Conservation (phyloP, 306 rosid genomes). For the Medicago arabica region DNA sequence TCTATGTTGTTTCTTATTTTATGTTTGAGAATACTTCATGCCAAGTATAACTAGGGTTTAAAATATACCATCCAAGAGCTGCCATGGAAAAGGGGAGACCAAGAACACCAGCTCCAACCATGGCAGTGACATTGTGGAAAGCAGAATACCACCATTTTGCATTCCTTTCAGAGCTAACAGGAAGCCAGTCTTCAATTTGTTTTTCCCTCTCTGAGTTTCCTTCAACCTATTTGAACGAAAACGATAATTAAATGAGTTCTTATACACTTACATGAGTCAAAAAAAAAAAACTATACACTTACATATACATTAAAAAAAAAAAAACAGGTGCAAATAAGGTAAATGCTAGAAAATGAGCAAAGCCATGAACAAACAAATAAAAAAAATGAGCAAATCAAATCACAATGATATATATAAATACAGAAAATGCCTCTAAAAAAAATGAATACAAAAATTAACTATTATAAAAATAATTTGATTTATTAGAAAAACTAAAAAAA, state of each 20-base stretch:
- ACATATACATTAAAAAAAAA: too few relatives aligned
- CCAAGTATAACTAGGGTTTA: background rate
- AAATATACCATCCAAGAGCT: slow-evolving; percentile 67
- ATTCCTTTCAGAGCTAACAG: slow-evolving; percentile 71
- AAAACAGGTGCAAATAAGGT: background rate
- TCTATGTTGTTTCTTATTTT: background rate
- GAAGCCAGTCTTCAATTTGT: slow-evolving; percentile 78
- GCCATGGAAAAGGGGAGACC: slow-evolving; percentile 78
- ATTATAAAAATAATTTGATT: too few relatives aligned
- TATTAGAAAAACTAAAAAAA: too few relatives aligned
- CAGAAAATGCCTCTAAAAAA: too few relatives aligned
- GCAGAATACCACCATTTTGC: slow-evolving; percentile 42
- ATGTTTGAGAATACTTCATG: background rate
- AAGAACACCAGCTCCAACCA: slow-evolving; percentile 85
- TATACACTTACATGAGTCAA: background rate
- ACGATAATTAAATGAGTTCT: background rate
- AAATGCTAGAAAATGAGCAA: background rate
- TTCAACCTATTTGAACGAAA: slow-evolving; percentile 39
- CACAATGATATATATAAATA: too few relatives aligned
- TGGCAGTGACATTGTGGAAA: slow-evolving; percentile 87
- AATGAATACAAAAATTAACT: too few relatives aligned
- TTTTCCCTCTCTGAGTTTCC: slow-evolving; percentile 46
- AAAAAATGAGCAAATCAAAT: too few relatives aligned
- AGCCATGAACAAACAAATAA: too few relatives aligned
- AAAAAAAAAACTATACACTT: too few relatives aligned